Evolutionary conservation across 768 basidiomycete species (phyloP).

Genomic region (Boletus rufocinnamomeus): DNA sequence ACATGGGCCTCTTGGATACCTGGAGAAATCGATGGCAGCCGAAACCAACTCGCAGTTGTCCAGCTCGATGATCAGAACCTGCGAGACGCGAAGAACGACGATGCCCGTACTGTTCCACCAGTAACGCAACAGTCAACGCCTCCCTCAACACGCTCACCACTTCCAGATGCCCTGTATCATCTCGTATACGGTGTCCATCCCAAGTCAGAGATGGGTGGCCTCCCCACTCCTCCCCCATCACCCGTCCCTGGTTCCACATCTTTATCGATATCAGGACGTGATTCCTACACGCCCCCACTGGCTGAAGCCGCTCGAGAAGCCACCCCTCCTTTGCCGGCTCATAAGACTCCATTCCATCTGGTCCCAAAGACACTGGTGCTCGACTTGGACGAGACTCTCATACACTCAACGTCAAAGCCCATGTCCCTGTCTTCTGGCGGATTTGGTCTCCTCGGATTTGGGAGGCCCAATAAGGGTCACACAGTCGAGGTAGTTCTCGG

Average conservation of each 20-base stretch:
- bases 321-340: constrained; percentile 49
- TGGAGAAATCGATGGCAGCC: constrained; percentile 25
- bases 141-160: constrained; percentile 28
- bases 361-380: constrained; percentile 94
- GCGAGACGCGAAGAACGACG: constrained; percentile 12
- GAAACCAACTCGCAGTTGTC: constrained; percentile 6
- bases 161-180: constrained; percentile 19
- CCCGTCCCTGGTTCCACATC: constrained; percentile 15
- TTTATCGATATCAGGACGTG: constrained; percentile 11
- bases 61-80: constrained; percentile 12
- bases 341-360: constrained; percentile 74
- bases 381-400: constrained; percentile 97
- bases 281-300: constrained; percentile 21
- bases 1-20: constrained; percentile 54
- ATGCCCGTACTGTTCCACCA: constrained; percentile 23
- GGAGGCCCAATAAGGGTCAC: constrained; percentile 67
- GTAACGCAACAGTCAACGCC: constrained; percentile 22
- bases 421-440: constrained; percentile 49
- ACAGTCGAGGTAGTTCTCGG: constrained; percentile 92
- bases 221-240: constrained; percentile 31
- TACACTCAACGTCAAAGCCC: constrained; percentile 92
- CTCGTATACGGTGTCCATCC: constrained; percentile 11
- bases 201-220: constrained; percentile 18
- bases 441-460: constrained; percentile 63
- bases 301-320: constrained; percentile 41